phyloP scores from a whole-genome alignment of 73 alveolate genomes.

The Stentor roeselii region DNA sequence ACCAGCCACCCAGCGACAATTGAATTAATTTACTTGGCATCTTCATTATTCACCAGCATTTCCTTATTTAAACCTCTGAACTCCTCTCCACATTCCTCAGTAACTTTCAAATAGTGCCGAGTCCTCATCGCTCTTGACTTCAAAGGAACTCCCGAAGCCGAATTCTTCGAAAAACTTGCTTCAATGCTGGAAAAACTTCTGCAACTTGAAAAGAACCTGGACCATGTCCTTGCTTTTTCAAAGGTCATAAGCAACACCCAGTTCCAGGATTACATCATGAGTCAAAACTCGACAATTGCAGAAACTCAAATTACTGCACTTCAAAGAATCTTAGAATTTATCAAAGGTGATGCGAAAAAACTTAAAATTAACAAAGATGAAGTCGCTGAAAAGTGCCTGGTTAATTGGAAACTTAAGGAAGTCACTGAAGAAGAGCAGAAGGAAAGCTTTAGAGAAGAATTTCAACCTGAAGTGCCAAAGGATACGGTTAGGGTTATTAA shows the following conservation, averaged over 20 bases:
- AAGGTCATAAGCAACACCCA: background rate
- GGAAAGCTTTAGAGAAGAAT: background rate
- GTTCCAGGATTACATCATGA: background rate
- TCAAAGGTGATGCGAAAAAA: background rate
- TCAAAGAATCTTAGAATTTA: background rate
- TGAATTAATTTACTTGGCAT: background rate
- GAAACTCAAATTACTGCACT: background rate
- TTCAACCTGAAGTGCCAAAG: too few species aligned
- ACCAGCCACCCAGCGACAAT: background rate
- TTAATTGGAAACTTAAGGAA: background rate
- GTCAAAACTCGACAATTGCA: background rate
- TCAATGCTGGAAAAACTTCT: background rate
- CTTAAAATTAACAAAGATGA: background rate
- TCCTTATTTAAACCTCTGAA: background rate
- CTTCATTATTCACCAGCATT: background rate
- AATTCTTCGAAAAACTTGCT: background rate
- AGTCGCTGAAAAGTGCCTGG: slow-evolving; percentile 1
- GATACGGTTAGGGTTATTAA: background rate
- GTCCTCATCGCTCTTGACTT: background rate
- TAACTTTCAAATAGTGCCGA: background rate
- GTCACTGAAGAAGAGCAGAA: background rate
- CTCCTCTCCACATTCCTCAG: background rate
- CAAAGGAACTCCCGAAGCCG: background rate
- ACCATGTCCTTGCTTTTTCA: background rate
- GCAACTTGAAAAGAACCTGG: background rate